A percentile compares a stretch with the other conserved stretches of the same genome.
phyloP scores from a whole-genome alignment of 2,329 filamentous ascomycete species.

The Magnaporthiopsis poae region DNA sequence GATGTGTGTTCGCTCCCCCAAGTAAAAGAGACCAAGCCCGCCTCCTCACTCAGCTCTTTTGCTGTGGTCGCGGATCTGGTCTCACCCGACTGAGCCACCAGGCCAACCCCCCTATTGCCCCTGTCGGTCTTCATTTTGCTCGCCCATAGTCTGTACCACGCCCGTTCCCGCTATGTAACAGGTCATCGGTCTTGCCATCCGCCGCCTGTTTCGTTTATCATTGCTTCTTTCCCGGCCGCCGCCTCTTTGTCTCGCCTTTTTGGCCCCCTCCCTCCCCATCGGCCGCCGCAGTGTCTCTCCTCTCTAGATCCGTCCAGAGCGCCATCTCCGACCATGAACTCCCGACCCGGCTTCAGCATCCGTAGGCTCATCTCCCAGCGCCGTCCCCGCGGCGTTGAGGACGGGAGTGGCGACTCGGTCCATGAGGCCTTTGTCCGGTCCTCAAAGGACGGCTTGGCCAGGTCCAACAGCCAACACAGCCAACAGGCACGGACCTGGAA shows the following conservation, averaged over 20 bases:
- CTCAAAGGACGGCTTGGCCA: neutral
- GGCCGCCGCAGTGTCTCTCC: too few species aligned
- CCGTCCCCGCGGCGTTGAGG: conserved; percentile 16
- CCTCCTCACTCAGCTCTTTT: neutral
- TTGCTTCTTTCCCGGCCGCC: neutral
- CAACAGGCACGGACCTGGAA: conserved; percentile 15
- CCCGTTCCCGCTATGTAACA: conserved; percentile 15
- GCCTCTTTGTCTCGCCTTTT: conserved; percentile 1
- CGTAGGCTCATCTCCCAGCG: conserved; percentile 31
- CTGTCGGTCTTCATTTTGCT: too few species aligned
- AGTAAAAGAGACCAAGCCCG: too few species aligned
- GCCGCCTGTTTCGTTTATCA: conserved; percentile 6
- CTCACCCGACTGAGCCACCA: too few species aligned
- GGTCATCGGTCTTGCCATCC: conserved; percentile 6
- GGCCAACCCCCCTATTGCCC: too few species aligned
- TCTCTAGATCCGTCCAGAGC: too few species aligned
- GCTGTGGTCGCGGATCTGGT: conserved; percentile 3
- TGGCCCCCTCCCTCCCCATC: neutral
- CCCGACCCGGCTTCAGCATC: conserved; percentile 33
- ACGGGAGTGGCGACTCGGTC: conserved; percentile 1
- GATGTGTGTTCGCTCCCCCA: too few species aligned
- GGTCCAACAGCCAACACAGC: conserved; percentile 8
- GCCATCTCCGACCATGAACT: conserved; percentile 25
- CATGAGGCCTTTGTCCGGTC: neutral
- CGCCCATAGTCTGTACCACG: too few species aligned